phyloP scores from a whole-genome alignment of 2,329 filamentous ascomycete genomes.

The Arachnopeziza araneosa region DNA sequence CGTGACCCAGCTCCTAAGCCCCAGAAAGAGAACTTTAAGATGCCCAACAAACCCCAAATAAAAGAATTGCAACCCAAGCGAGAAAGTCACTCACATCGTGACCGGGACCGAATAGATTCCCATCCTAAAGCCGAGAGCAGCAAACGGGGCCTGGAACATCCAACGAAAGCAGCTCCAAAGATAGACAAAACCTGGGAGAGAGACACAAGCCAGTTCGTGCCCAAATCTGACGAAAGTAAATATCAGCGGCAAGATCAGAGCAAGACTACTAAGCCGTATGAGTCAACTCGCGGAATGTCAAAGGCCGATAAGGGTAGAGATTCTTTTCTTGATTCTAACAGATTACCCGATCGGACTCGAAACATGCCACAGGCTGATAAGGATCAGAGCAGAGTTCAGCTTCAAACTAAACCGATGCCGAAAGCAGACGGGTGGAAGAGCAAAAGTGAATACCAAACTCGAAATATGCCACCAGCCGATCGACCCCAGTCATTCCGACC shows the following conservation, averaged over 20 bases:
- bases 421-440: background rate
- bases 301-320: background rate
- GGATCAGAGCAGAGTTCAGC: background rate
- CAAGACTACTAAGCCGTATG: no score
- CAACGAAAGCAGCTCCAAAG: background rate
- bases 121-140: background rate
- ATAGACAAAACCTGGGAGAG: background rate
- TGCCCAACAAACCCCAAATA: background rate
- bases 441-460: background rate
- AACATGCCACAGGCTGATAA: background rate
- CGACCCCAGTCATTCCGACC: background rate
- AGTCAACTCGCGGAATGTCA: no score
- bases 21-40: background rate
- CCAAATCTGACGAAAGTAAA: background rate
- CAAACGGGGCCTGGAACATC: background rate
- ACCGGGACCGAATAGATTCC: background rate
- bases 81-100: background rate
- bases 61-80: background rate
- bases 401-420: background rate
- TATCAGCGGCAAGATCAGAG: background rate
- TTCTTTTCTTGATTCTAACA: background rate
- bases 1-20: background rate
- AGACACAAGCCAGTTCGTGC: background rate
- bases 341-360: background rate
- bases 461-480: background rate